These are phyloP conservation scores for Voacanga thouarsii DNA, from an alignment of 257 asterid species.

Conservation along the genomic window DNA sequence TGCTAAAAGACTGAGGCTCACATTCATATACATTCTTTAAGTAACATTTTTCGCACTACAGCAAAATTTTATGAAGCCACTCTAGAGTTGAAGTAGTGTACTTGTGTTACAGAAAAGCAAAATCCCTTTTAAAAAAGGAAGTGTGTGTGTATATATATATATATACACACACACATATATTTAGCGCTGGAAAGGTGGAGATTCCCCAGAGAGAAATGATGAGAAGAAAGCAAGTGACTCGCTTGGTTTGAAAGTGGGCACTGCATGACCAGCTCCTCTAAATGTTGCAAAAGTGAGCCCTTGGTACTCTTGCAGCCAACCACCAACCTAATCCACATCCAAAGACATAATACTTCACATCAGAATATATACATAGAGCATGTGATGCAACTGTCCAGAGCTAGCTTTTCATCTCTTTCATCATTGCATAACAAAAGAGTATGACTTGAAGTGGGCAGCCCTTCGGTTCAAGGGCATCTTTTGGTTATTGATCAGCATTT, in stretches of 20 bases:
- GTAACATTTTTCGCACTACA: no score
- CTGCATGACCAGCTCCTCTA: constrained; percentile 96
- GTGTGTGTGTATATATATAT: no score
- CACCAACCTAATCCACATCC: constrained; percentile 55
- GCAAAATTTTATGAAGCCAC: no score
- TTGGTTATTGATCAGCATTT: no score
- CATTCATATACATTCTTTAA: no score
- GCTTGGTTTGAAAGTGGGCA: constrained; percentile 79
- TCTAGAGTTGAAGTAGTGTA: no score
- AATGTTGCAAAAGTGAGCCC: constrained; percentile 89
- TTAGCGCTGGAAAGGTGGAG: constrained; percentile 52
- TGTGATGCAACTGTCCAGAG: no score
- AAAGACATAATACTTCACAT: neutral
- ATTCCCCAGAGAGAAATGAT: constrained; percentile 59
- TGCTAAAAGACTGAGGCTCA: no score
- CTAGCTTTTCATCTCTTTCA: neutral
- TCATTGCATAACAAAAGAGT: neutral
- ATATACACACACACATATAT: no score
- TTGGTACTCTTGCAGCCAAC: constrained; percentile 85
- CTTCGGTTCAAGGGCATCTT: neutral
- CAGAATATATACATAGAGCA: neutral
- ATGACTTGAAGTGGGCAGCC: neutral
- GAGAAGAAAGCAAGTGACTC: constrained; percentile 75
- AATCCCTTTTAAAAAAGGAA: no score
- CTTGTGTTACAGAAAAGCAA: no score